These are phyloP conservation scores for Dictyostelium brefeldianum DNA, from an alignment of 78 protist species.

Conservation along the genomic window DNA sequence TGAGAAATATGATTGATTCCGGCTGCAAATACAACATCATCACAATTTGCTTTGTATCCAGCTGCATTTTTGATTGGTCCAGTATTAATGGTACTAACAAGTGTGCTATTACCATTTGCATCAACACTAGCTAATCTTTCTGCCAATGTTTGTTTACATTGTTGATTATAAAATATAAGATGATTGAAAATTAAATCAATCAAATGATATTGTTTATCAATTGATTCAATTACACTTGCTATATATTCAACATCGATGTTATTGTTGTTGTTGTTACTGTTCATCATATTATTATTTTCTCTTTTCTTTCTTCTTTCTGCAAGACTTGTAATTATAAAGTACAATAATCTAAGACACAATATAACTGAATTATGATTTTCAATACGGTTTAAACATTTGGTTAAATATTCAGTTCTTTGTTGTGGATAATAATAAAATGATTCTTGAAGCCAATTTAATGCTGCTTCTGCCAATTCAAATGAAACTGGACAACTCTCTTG, in stretches of 20 bases:
- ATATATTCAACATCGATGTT: background rate
- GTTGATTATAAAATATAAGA: conserved; percentile 21
- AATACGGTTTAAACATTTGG: conserved; percentile 17
- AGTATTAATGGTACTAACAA: too few species aligned
- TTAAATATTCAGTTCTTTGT: conserved; percentile 18
- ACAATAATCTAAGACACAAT: conserved; percentile 30
- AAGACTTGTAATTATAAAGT: background rate
- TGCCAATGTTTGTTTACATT: background rate
- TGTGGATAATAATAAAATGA: background rate
- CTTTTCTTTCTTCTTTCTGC: conserved; percentile 25
- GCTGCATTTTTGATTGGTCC: background rate
- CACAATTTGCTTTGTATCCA: background rate
- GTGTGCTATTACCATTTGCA: background rate
- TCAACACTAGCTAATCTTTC: background rate
- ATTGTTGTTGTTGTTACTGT: background rate
- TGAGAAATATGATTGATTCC: conserved; percentile 4
- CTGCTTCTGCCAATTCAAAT: conserved; percentile 18
- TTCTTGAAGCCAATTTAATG: conserved; percentile 36
- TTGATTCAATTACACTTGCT: background rate
- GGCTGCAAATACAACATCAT: background rate
- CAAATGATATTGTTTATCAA: conserved; percentile 10
- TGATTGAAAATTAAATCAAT: conserved; percentile 31
- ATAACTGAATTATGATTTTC: conserved; percentile 44
- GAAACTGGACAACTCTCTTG: conserved; percentile 31
- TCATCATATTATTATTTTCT: conserved; percentile 1